These are phyloP conservation scores for Lyophyllum atratum DNA, from an alignment of 768 basidiomycete species.

Conservation along the genomic window DNA sequence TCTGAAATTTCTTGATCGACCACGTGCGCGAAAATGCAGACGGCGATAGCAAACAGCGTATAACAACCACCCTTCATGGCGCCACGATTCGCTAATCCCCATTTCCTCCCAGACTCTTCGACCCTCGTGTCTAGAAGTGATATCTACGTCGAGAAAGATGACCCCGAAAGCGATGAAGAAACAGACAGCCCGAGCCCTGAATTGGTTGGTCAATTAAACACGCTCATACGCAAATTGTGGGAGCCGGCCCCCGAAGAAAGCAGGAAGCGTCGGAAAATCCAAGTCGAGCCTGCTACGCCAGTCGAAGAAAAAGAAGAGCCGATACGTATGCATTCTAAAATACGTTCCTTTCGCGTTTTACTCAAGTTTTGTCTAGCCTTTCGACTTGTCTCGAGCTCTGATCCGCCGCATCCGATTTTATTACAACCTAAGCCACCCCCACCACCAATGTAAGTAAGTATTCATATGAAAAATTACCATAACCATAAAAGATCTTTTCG, in stretches of 20 bases:
- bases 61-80: constrained; percentile 21
- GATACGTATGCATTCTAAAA: constrained; percentile 4
- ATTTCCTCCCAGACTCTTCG: constrained; percentile 34
- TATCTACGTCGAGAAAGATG: constrained; percentile 11
- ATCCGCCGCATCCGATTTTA: constrained; percentile 40
- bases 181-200: constrained; percentile 9
- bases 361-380: constrained; percentile 36
- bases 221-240: constrained; percentile 16
- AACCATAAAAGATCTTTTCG: not conserved
- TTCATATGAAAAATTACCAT: not conserved
- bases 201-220: constrained; percentile 19
- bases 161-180: not conserved
- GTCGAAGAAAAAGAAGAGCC: not conserved
- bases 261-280: constrained; percentile 14
- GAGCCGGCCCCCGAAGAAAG: constrained; percentile 3
- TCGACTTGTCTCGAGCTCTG: constrained; percentile 46
- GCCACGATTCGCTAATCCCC: constrained; percentile 50
- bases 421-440: constrained; percentile 44
- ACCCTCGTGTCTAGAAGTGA: constrained; percentile 38
- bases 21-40: constrained; percentile 17
- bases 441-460: constrained; percentile 34
- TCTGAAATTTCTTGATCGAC: constrained; percentile 17
- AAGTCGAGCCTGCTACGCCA: not conserved
- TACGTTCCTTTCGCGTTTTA: not conserved
- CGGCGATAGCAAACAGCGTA: constrained; percentile 13